Evolutionary conservation across 305 asterid genomes (phyloP).

Genomic region (Fraxinus platypoda): DNA sequence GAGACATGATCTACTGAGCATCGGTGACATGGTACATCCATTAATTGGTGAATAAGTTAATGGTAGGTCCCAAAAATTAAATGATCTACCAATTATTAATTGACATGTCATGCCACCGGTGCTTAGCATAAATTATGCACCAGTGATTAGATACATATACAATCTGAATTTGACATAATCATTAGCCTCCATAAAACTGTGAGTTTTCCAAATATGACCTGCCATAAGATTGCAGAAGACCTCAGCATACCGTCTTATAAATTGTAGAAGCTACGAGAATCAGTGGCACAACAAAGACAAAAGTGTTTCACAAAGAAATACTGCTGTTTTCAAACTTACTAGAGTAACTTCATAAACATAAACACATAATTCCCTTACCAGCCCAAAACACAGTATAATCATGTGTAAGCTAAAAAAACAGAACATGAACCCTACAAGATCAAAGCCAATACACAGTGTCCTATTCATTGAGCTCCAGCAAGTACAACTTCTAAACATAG

Average conservation of each 20-base stretch:
- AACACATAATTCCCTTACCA: not conserved
- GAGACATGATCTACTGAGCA: not conserved
- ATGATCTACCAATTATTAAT: not conserved
- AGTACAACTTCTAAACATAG: constrained; percentile 1
- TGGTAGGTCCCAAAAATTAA: not conserved
- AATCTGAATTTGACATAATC: not conserved
- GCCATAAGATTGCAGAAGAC: constrained; percentile 19
- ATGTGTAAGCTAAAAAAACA: not conserved
- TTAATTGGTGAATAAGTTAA: no score
- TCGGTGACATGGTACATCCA: not conserved
- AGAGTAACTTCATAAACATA: not conserved
- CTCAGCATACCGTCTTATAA: not conserved
- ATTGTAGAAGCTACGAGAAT: constrained; percentile 2
- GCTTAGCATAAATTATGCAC: not conserved
- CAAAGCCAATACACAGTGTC: not conserved
- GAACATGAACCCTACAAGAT: not conserved
- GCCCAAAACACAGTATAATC: not conserved
- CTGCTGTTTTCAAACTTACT: not conserved
- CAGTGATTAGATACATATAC: not conserved
- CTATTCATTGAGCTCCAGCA: not conserved
- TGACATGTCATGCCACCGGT: not conserved
- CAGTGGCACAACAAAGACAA: not conserved
- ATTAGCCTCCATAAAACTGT: constrained; percentile 16
- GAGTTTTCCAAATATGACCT: not conserved
- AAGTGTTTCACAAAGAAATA: not conserved